Percentiles rank a stretch among this genome's conserved stretches.
Evolutionary conservation across 2,329 filamentous ascomycete species (phyloP).

Genomic region (Colletotrichum cuscutae): DNA sequence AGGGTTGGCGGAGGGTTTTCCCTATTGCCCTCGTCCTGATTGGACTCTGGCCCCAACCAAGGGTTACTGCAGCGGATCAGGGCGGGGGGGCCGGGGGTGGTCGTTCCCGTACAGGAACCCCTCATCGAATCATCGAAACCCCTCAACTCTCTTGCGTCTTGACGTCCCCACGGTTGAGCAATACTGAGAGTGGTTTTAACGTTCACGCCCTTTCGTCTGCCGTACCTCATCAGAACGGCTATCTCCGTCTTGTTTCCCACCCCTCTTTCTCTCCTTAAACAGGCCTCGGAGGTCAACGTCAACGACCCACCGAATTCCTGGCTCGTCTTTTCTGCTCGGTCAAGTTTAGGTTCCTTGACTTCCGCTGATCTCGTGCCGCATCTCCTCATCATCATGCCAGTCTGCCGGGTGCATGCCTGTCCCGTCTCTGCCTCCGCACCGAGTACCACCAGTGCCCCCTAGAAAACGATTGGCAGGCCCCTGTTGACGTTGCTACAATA

Average conservation of each 20-base stretch:
- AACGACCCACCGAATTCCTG: neutral
- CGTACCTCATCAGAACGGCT: neutral
- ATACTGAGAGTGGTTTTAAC: neutral
- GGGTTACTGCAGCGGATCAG: constrained; percentile 21
- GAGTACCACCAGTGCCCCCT: constrained; percentile 14
- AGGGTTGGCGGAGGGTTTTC: constrained; percentile 15
- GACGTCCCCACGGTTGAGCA: neutral
- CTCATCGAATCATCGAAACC: constrained; percentile 19
- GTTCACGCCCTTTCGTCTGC: neutral
- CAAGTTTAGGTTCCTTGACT: constrained; percentile 13
- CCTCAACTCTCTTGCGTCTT: neutral
- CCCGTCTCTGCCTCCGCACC: constrained; percentile 17
- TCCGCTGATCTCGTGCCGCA: constrained; percentile 26
- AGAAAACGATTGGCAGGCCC: neutral
- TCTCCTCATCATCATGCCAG: constrained; percentile 31
- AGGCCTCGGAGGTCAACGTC: neutral
- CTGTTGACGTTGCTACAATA: neutral
- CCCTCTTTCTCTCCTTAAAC: neutral
- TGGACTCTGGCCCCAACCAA: constrained; percentile 10
- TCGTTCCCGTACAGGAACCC: constrained; percentile 27
- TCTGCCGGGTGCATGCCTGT: constrained; percentile 18
- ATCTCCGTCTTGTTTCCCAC: constrained; percentile 23
- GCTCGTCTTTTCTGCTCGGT: neutral
- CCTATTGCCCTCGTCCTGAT: neutral
- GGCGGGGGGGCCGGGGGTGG: constrained; percentile 21